Conservation (phyloP, 2,329 filamentous ascomycete species). For the Fusarium veterinarium region DNA sequence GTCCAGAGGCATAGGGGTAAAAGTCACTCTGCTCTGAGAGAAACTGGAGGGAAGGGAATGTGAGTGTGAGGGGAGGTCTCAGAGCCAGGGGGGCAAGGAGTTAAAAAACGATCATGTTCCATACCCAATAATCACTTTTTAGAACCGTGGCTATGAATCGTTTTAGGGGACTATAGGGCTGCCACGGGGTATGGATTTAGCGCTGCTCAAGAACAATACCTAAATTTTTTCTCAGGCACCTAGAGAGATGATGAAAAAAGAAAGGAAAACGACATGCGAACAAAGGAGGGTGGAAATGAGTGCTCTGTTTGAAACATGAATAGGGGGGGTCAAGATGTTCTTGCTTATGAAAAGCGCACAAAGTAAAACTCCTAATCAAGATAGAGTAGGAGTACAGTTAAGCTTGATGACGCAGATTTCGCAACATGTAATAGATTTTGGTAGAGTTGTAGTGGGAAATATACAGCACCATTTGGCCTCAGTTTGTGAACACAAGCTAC, state of each 20-base stretch:
- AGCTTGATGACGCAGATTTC: constrained; percentile 16
- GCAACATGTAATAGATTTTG: background rate
- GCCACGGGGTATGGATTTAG: background rate
- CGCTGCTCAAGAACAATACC: constrained; percentile 18
- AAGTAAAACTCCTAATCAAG: background rate
- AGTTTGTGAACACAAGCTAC: background rate
- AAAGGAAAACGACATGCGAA: constrained; percentile 12
- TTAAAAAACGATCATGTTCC: constrained; percentile 29
- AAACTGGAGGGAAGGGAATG: constrained; percentile 1
- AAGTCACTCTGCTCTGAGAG: constrained; percentile 5
- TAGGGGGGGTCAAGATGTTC: background rate
- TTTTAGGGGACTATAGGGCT: constrained; percentile 25
- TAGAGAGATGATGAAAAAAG: constrained; percentile 3
- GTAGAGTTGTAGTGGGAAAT: background rate
- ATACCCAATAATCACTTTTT: constrained; percentile 5
- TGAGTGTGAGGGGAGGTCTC: constrained; percentile 8
- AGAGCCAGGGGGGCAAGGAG: constrained; percentile 23
- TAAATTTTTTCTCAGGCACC: background rate
- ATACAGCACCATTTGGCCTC: background rate
- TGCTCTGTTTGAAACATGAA: constrained; percentile 3
- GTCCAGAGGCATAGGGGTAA: constrained; percentile 22
- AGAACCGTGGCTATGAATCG: background rate
- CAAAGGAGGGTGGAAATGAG: constrained; percentile 23
- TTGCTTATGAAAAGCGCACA: background rate
- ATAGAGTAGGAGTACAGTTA: background rate